These are phyloP conservation scores for Barnettozyma wickerhamii DNA, from an alignment of 805 yeast species.

Conservation along the genomic window DNA sequence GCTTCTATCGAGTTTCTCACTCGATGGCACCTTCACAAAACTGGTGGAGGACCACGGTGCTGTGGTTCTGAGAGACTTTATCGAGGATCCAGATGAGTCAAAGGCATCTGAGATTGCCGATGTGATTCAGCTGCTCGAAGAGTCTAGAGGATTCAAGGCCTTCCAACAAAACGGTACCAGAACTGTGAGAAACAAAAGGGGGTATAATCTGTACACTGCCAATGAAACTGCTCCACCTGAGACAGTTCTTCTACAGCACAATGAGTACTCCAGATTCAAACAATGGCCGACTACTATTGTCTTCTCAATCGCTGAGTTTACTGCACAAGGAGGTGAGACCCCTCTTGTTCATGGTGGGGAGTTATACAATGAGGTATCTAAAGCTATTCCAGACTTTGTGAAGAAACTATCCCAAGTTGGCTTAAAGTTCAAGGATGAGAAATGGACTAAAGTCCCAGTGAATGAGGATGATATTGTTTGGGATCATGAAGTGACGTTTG, in stretches of 20 bases:
- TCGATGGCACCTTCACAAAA: constrained; percentile 23
- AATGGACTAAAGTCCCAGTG: constrained; percentile 25
- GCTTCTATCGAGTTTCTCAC: constrained; percentile 18
- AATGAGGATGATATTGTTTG: constrained; percentile 20
- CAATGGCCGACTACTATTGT: constrained; percentile 26
- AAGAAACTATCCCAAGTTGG: constrained; percentile 23
- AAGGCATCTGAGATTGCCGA: constrained; percentile 16
- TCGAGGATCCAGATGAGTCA: constrained; percentile 18
- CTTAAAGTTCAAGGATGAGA: constrained; percentile 24
- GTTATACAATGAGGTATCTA: constrained; percentile 20
- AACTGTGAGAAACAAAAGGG: constrained; percentile 26
- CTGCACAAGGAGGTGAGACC: constrained; percentile 30
- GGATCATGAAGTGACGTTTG: constrained; percentile 30
- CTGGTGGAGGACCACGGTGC: constrained; percentile 27
- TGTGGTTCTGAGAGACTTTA: constrained; percentile 25
- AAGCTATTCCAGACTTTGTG: constrained; percentile 22
- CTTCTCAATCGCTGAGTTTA: constrained; percentile 22
- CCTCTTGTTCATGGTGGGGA: constrained; percentile 33
- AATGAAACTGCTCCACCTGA: constrained; percentile 28
- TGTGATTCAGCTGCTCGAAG: constrained; percentile 22
- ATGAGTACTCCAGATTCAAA: constrained; percentile 30
- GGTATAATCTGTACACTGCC: constrained; percentile 28
- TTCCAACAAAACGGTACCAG: constrained; percentile 30
- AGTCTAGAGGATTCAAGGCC: constrained; percentile 18
- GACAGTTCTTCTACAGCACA: constrained; percentile 27